Conservation (phyloP, 495 filamentous ascomycete genomes). For the Bacidia rubella region DNA sequence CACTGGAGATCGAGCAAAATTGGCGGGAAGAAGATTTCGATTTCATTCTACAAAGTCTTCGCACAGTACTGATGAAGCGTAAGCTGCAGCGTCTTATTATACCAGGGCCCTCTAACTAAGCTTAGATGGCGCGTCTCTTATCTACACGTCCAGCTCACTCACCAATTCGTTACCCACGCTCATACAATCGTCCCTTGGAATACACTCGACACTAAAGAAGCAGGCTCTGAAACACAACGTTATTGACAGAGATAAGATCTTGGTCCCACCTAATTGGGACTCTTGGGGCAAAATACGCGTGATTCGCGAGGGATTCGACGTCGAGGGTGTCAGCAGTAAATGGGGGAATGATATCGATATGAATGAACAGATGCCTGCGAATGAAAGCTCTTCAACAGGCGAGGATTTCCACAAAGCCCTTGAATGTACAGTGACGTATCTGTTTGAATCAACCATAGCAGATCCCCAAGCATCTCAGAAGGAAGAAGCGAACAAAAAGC, state of each 20-base stretch:
- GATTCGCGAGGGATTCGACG: constrained; percentile 84
- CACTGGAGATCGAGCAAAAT: constrained; percentile 67
- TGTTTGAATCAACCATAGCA: constrained; percentile 69
- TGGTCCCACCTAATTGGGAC: constrained; percentile 94
- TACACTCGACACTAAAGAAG: constrained; percentile 75
- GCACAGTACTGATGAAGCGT: constrained; percentile 80
- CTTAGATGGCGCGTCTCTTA: constrained; percentile 78
- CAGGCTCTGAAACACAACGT: constrained; percentile 84
- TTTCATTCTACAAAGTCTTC: constrained; percentile 74
- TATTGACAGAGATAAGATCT: constrained; percentile 87
- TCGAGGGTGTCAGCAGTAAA: constrained; percentile 68
- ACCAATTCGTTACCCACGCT: constrained; percentile 67
- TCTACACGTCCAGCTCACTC: constrained; percentile 75
- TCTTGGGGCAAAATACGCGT: constrained; percentile 96
- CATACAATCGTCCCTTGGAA: constrained; percentile 76
- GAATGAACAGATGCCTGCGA: constrained; percentile 15
- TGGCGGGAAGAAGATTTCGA: constrained; percentile 96
- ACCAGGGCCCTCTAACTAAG: background rate
- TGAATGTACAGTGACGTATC: constrained; percentile 43
- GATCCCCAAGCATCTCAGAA: constrained; percentile 37
- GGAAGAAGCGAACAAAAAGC: constrained; percentile 27
- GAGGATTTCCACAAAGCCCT: too few species aligned
- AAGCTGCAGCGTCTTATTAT: constrained; percentile 20
- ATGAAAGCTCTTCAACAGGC: background rate
- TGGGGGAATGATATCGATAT: constrained; percentile 74